A percentile compares a stretch with the other conserved stretches of the same genome.
phyloP scores from a whole-genome alignment of 2,329 filamentous ascomycete genomes.

The Macrophomina pseudophaseolina region DNA sequence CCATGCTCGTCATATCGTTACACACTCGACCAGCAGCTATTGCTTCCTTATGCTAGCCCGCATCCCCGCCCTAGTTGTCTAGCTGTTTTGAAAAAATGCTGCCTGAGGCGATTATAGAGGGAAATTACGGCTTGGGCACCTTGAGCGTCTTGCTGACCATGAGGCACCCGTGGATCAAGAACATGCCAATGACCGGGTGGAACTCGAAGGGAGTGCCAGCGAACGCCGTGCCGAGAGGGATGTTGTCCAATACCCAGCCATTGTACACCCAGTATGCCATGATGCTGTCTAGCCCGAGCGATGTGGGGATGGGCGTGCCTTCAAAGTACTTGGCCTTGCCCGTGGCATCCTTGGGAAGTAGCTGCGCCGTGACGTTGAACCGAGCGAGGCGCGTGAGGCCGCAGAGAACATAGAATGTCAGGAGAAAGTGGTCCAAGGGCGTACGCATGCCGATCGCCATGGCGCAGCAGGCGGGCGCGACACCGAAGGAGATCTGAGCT shows the following conservation, averaged over 20 bases:
- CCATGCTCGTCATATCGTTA: conserved; percentile 26
- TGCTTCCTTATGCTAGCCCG: conserved; percentile 6
- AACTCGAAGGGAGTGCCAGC: conserved; percentile 75
- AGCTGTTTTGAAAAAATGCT: conserved; percentile 5
- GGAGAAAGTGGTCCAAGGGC: conserved; percentile 76
- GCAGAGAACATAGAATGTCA: conserved; percentile 92
- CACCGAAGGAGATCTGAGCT: conserved; percentile 89
- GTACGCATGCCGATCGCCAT: conserved; percentile 91
- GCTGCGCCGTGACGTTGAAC: conserved; percentile 94
- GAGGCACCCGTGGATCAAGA: conserved; percentile 85
- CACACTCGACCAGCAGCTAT: background rate
- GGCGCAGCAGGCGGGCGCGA: conserved; percentile 83
- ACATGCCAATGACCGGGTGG: conserved; percentile 80
- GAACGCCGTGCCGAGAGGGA: conserved; percentile 77
- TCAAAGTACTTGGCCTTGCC: conserved; percentile 97
- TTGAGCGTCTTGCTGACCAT: conserved; percentile 97
- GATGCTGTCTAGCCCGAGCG: conserved; percentile 75
- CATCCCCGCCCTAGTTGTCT: conserved; percentile 1
- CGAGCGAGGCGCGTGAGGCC: conserved; percentile 91
- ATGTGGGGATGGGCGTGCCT: conserved; percentile 94
- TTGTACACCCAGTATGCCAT: conserved; percentile 90
- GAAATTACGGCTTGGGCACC: conserved; percentile 77
- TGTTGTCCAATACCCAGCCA: conserved; percentile 75
- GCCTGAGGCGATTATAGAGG: background rate
- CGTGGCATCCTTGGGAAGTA: conserved; percentile 86